Evolutionary conservation across 2,329 filamentous ascomycete genomes (phyloP).

Genomic region (Claviceps cyperi): DNA sequence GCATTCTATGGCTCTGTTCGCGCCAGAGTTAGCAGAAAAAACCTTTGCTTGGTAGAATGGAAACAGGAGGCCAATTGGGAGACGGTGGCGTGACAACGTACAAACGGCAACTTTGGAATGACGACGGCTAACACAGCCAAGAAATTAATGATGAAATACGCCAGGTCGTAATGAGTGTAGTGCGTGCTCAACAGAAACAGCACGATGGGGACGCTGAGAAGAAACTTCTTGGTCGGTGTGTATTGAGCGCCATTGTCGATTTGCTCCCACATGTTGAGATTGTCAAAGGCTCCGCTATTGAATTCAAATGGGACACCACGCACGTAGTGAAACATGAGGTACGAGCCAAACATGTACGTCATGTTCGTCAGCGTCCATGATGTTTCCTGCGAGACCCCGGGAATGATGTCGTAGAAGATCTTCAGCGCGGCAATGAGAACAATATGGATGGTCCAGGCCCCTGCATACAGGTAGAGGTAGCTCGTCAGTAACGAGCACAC

Average conservation of each 20-base stretch:
- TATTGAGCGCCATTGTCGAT: conserved; percentile 99
- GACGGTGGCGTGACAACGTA: conserved; percentile 34
- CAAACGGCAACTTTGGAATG: conserved; percentile 89
- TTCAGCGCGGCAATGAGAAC: conserved; percentile 85
- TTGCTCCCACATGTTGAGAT: conserved; percentile 99
- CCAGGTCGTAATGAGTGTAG: conserved; percentile 95
- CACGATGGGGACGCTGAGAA: conserved; percentile 84
- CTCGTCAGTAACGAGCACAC: background rate
- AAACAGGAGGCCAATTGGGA: background rate
- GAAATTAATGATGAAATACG: conserved; percentile 96
- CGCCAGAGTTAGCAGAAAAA: conserved; percentile 11
- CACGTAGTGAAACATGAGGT: conserved; percentile 99
- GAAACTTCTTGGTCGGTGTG: conserved; percentile 95
- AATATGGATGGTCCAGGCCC: conserved; percentile 95
- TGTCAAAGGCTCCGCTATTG: conserved; percentile 96
- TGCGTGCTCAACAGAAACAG: conserved; percentile 95
- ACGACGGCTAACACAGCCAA: conserved; percentile 83
- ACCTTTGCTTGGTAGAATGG: background rate
- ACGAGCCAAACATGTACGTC: conserved; percentile 96
- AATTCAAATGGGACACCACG: conserved; percentile 97
- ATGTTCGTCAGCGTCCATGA: conserved; percentile 99
- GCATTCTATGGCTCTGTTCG: conserved; percentile 58
- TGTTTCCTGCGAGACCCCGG: conserved; percentile 90
- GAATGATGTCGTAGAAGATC: conserved; percentile 93
- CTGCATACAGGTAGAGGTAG: conserved; percentile 29